phyloP scores from a whole-genome alignment of 2,329 filamentous ascomycete genomes.

The Dryadomyces sulphureus region DNA sequence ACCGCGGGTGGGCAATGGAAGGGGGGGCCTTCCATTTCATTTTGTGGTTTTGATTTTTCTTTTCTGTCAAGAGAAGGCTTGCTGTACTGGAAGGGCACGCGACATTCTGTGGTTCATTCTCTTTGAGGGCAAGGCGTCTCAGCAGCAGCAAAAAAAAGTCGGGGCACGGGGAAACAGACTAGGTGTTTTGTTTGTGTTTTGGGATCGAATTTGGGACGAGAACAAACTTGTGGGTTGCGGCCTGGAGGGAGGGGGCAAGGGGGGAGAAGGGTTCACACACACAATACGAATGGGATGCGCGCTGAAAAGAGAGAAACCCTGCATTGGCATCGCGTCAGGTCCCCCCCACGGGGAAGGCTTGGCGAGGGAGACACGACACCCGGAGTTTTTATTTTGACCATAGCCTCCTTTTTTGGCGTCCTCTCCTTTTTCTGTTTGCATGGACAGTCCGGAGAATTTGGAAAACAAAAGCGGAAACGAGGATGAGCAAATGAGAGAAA shows the following conservation, averaged over 20 bases:
- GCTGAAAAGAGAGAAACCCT: conserved; percentile 5
- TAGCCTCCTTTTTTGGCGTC: not conserved
- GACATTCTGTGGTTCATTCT: not conserved
- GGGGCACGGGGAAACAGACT: not conserved
- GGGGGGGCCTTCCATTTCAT: too few species aligned
- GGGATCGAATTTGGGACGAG: not conserved
- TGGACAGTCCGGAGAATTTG: not conserved
- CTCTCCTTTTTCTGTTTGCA: not conserved
- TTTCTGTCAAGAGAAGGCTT: not conserved
- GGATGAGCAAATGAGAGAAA: not conserved
- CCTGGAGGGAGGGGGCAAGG: not conserved
- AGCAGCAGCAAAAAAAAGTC: conserved; percentile 3
- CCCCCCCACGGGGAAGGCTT: conserved; percentile 4
- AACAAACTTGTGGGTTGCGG: not conserved
- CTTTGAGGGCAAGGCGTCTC: conserved; percentile 4
- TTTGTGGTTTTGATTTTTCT: not conserved
- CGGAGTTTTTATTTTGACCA: conserved; percentile 3
- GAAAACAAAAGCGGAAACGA: not conserved
- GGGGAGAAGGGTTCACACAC: too few species aligned
- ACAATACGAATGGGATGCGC: too few species aligned
- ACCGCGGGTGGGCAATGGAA: too few species aligned
- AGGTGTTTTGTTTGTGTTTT: not conserved
- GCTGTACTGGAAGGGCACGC: not conserved
- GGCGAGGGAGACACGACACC: conserved; percentile 4
- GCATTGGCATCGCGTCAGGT: conserved; percentile 9